Base-by-base conservation (phyloP, 2,329 filamentous ascomycete genomes). In the Xylariomycetidae sp. region DNA sequence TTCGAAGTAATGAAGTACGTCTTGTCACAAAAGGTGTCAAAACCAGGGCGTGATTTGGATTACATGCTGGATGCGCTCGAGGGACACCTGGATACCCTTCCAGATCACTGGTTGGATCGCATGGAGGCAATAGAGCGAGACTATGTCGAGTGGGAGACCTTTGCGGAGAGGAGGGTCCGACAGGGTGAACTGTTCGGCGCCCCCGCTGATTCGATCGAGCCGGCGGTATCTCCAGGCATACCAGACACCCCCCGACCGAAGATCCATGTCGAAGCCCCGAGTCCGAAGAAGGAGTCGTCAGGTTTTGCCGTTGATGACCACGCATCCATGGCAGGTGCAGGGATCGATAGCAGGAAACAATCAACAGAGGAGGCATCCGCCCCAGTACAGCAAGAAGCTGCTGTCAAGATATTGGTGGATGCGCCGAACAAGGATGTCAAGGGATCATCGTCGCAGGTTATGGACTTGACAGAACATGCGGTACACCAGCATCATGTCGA, bases 31-130 rank as follows among this genome's bases (percentile, higher is more conserved):
- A 85, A 84, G 45, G 78, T 96, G 20, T 68, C 75, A 11, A 71
- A 71, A 22, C 72, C 88, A 0, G 90, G 87, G 0, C 74, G 74
- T 30, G 73, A 80, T 25, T 69, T 97, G 41, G 92, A 98, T 57
- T 77, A 72, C 31, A 88, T 96, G 74, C 72, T 98, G 11, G 89
- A 98, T 59, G 73, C 77, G 19, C 69, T 97, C 3, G 92, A 97
- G 58, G 89, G 88, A 2, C 72, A 80, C 34, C 72, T 83, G 27
- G 92, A 98, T 51, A 87, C 84, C 0, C 66, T 98, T 8, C 92
- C 92, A 0, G 85, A 94, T 25, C 58, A 67, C 17, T 98, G 90
- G 92, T 77, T 97, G 36, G 87, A 94, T 49, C 74, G 81, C 4
- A 82, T 97, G 63, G 92, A 97, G 57, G 62, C 64, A 0, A 67